Base-by-base conservation (phyloP, 2,329 filamentous ascomycete genomes). In the Hymenoscyphus fraxineus region DNA sequence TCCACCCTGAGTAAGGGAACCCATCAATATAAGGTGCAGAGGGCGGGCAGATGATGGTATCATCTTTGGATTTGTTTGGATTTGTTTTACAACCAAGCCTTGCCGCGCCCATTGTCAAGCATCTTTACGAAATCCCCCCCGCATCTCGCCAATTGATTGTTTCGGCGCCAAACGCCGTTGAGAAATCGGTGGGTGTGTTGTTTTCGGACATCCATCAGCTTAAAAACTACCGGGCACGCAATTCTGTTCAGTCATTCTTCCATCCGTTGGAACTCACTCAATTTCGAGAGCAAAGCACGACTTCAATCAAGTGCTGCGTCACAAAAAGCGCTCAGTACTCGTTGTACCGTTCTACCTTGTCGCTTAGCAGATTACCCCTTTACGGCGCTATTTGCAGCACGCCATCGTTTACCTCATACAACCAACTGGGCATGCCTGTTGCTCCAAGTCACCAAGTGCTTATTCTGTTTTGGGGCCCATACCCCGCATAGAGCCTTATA, bases 31-130 rank as follows among this genome's bases (percentile, higher is more conserved):
- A 51, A 22, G 44, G 44, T 19, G 19, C 16, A 7, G 44, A 47
- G 44, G 6, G 44, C 44, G 10, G 44, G 44, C 44, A 19, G 22
- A 22, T 27, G 19, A 51, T 47, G n/a, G 16, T 6, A 47, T 9
- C 27, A 27, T 27, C 27, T 44, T 44, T 44, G 16, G 6, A 51
- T 51, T 51, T 51, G 19, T 44, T 44, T 44, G 16, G 6, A 51
- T 51, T 51, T 51, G 19, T 51, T 51, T 27, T 51, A 51, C 22
- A 27, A 51, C n/a, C 44, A 51, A 51, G 44, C 44, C 44, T 51
- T 51, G 19, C 19, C n/a, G 9, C 22, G 44, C 44, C 6, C 44
- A 51, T 51, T 51, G 44, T 22, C 44, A 51, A 19, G 19, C 44
- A 51, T 19, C 44, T 51, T 51, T 51, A 27, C 44, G 19, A 27